Evolutionary conservation across 2,329 filamentous ascomycete genomes (phyloP).

Genomic region (Epichloe scottii): DNA sequence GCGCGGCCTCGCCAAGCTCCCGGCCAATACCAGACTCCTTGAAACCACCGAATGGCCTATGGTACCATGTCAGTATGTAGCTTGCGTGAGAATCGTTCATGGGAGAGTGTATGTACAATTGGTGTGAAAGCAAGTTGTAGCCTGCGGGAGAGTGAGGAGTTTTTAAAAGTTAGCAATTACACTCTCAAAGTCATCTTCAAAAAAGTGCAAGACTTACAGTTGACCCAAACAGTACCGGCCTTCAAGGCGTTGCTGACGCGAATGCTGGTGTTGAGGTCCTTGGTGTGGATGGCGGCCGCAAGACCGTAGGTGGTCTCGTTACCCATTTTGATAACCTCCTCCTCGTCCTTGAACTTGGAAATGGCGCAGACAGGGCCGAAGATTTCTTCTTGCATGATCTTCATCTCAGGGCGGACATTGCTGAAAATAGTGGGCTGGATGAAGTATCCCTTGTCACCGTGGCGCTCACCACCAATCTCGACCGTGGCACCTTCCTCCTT

Average conservation of each 20-base stretch:
- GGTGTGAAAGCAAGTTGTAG: slow-evolving; percentile 44
- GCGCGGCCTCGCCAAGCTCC: slow-evolving; percentile 57
- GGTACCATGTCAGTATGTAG: slow-evolving; percentile 10
- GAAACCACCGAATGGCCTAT: slow-evolving; percentile 59
- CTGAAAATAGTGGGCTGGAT: slow-evolving; percentile 87
- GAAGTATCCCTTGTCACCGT: slow-evolving; percentile 73
- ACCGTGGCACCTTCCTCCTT: slow-evolving; percentile 48
- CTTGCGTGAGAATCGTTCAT: not conserved
- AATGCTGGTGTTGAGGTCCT: slow-evolving; percentile 68
- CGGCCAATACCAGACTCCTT: slow-evolving; percentile 70
- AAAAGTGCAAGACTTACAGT: slow-evolving; percentile 18
- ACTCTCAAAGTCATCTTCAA: not conserved
- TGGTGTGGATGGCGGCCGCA: slow-evolving; percentile 73
- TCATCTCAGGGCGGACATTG: slow-evolving; percentile 71
- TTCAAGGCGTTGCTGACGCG: slow-evolving; percentile 62
- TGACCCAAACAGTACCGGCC: slow-evolving; percentile 55
- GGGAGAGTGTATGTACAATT: slow-evolving; percentile 1
- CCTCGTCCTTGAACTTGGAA: slow-evolving; percentile 74
- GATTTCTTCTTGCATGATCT: slow-evolving; percentile 86
- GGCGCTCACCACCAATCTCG: slow-evolving; percentile 39
- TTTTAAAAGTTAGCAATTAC: not conserved
- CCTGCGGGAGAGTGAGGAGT: slow-evolving; percentile 12
- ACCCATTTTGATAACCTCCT: slow-evolving; percentile 61
- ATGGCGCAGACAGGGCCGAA: slow-evolving; percentile 81
- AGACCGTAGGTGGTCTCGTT: slow-evolving; percentile 74